These are phyloP conservation scores for Vicia villosa DNA, from an alignment of 306 rosid species.

Conservation along the genomic window DNA sequence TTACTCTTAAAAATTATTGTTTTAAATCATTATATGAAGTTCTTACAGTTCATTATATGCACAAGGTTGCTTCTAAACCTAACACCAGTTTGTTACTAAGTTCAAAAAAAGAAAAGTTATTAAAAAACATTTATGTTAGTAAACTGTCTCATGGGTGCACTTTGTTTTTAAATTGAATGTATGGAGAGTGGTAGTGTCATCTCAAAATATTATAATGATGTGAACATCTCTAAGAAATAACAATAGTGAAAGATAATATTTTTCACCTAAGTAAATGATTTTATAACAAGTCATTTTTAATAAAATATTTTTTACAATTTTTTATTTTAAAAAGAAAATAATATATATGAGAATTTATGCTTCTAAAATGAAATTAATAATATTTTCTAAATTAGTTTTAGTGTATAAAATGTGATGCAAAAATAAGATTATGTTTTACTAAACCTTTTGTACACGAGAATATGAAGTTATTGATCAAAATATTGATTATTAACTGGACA, in stretches of 20 bases:
- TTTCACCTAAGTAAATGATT: too few species aligned
- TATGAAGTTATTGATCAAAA: too few species aligned
- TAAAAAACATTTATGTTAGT: slow-evolving; percentile 22
- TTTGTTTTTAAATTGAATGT: slow-evolving; percentile 23
- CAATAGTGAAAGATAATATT: slow-evolving; percentile 14
- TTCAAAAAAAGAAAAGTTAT: slow-evolving; percentile 13
- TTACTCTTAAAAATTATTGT: slow-evolving; percentile 24
- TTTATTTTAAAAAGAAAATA: too few species aligned
- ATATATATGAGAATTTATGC: too few species aligned
- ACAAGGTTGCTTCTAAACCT: not conserved
- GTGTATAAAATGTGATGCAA: too few species aligned
- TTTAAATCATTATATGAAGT: slow-evolving; percentile 23
- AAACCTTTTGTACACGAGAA: too few species aligned
- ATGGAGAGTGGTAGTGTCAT: slow-evolving; percentile 17
- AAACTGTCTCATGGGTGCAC: slow-evolving; percentile 2
- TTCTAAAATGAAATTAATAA: too few species aligned
- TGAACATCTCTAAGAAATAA: slow-evolving; percentile 8
- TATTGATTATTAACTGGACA: too few species aligned
- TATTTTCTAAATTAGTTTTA: too few species aligned
- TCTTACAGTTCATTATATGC: not conserved
- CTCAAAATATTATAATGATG: slow-evolving; percentile 19
- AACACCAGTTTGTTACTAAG: not conserved
- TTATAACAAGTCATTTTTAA: too few species aligned
- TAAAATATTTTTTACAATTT: too few species aligned
- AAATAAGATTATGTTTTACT: too few species aligned